Evolutionary conservation across 2,329 filamentous ascomycete genomes (phyloP).

Genomic region (Colletotrichum musae): DNA sequence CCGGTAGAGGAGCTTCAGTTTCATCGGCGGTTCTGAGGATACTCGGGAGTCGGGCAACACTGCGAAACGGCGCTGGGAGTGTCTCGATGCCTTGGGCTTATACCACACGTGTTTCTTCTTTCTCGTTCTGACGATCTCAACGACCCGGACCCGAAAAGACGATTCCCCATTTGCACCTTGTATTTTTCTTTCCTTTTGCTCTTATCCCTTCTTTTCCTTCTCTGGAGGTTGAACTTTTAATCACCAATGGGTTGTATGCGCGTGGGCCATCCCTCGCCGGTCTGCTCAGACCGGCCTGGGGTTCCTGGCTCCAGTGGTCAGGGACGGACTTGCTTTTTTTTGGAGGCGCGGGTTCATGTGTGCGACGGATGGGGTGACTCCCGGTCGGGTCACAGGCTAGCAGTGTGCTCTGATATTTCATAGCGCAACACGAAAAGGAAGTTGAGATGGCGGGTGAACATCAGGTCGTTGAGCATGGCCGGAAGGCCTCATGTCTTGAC

Average conservation of each 20-base stretch:
- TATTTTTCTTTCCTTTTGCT: conserved; percentile 20
- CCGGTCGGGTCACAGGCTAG: conserved; percentile 4
- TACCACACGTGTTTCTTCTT: conserved; percentile 42
- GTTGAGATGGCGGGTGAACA: conserved; percentile 32
- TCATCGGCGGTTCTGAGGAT: conserved; percentile 41
- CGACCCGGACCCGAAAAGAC: conserved; percentile 42
- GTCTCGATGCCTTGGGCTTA: conserved; percentile 43
- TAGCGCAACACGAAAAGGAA: conserved; percentile 40
- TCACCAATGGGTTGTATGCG: conserved; percentile 3
- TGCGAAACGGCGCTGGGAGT: conserved; percentile 40
- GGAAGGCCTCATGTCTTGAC: conserved; percentile 10
- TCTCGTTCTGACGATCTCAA: conserved; percentile 39
- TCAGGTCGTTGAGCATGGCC: conserved; percentile 27
- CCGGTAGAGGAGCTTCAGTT: conserved; percentile 50
- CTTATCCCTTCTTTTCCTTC: conserved; percentile 28
- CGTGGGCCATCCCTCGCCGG: conserved; percentile 1
- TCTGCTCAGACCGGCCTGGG: conserved; percentile 13
- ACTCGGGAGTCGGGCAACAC: conserved; percentile 39
- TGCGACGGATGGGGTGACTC: conserved; percentile 9
- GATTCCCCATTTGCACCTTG: conserved; percentile 42
- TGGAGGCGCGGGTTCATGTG: conserved; percentile 2
- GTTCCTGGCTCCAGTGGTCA: conserved; percentile 4
- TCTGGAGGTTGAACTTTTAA: conserved; percentile 35
- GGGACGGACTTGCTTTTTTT: conserved; percentile 11
- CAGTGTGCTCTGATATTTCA: conserved; percentile 33